Conservation (phyloP, 345 rosid species). For the Hibiscus syriacus region DNA sequence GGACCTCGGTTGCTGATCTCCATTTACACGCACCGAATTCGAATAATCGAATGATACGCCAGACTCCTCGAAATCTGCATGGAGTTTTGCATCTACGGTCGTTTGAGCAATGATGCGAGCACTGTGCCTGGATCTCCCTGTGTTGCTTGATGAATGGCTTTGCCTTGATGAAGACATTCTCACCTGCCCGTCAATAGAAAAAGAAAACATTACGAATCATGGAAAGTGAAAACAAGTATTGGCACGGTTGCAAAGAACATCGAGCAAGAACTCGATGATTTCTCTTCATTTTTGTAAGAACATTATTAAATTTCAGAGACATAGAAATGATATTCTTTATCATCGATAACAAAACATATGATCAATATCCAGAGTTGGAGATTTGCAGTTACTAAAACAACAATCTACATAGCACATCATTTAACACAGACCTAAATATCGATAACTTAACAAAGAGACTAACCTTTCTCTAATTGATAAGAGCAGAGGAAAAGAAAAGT, state of each 20-base stretch:
- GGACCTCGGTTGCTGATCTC: slow-evolving; percentile 52
- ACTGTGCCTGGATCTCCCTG: slow-evolving; percentile 71
- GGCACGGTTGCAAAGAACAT: too few species aligned
- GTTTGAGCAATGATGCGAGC: slow-evolving; percentile 52
- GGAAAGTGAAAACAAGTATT: too few species aligned
- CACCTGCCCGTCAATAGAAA: slow-evolving; percentile 7
- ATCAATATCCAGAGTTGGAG: too few species aligned
- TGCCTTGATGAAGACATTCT: slow-evolving; percentile 87
- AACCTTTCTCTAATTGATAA: background rate
- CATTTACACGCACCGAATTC: slow-evolving; percentile 61
- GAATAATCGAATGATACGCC: slow-evolving; percentile 89
- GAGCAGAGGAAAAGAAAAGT: background rate
- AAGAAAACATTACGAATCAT: too few species aligned
- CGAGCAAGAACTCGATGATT: too few species aligned
- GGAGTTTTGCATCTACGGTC: slow-evolving; percentile 83
- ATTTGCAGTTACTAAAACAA: too few species aligned
- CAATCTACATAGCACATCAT: too few species aligned
- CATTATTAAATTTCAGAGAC: too few species aligned
- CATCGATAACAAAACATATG: too few species aligned
- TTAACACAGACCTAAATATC: too few species aligned
- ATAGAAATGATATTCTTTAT: too few species aligned
- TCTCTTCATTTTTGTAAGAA: too few species aligned
- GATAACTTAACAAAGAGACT: background rate
- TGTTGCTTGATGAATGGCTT: slow-evolving; percentile 54
- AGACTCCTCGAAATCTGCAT: slow-evolving; percentile 82